Evolutionary conservation across 768 basidiomycete species (phyloP).

Genomic region (Pulveroboletus sp.): DNA sequence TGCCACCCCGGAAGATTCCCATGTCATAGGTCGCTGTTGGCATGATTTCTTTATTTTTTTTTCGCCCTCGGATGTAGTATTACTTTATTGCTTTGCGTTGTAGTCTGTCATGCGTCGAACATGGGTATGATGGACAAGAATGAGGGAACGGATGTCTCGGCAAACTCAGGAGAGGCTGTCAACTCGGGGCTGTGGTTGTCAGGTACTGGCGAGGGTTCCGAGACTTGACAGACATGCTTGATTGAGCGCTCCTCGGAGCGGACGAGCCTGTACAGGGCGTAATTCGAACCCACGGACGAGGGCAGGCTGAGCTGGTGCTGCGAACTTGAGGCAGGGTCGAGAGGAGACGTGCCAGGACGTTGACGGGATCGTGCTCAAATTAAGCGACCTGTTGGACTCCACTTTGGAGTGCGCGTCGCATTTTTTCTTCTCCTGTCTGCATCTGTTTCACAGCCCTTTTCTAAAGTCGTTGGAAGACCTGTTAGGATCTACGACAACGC

Average conservation of each 20-base stretch:
- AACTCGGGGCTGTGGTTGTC: neutral
- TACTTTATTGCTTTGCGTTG: neutral
- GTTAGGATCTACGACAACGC: neutral
- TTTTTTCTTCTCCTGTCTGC: neutral
- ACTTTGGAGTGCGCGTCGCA: neutral
- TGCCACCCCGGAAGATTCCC: conserved; percentile 31
- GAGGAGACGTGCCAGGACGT: neutral
- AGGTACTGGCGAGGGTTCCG: neutral
- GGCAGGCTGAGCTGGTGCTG: neutral
- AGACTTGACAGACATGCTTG: neutral
- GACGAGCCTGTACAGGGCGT: neutral
- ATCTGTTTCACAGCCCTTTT: neutral
- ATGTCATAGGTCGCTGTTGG: conserved; percentile 2
- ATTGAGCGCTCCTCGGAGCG: neutral
- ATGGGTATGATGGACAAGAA: no score
- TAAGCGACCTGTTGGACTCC: conserved; percentile 9
- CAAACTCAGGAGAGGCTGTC: neutral
- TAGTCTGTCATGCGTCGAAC: neutral
- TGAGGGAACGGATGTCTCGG: neutral
- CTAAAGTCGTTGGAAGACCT: neutral
- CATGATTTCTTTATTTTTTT: neutral
- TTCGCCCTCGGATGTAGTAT: conserved; percentile 1
- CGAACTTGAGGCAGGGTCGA: neutral
- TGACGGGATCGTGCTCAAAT: conserved; percentile 15
- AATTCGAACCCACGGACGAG: neutral